Percentiles rank a stretch among this genome's conserved stretches.
Evolutionary conservation across 2,329 filamentous ascomycete genomes (phyloP).

Genomic region (Colletotrichum eremochloae): DNA sequence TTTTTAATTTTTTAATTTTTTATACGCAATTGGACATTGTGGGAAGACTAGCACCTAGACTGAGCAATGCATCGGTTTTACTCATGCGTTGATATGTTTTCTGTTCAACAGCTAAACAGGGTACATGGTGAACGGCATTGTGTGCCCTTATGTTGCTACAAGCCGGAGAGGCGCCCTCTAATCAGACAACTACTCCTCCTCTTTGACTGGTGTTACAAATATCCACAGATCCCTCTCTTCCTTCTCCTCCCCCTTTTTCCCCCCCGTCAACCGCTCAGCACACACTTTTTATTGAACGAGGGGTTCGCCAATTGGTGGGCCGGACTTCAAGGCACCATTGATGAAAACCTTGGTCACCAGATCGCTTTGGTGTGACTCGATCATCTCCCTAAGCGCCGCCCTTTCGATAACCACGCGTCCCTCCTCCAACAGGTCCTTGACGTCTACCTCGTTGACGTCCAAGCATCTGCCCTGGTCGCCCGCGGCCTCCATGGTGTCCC

Average conservation of each 20-base stretch:
- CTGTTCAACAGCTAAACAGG: neutral
- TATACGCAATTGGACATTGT: neutral
- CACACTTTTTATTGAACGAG: slow-evolving; percentile 14
- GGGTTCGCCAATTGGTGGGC: slow-evolving; percentile 53
- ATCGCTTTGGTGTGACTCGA: slow-evolving; percentile 80
- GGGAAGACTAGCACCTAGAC: neutral
- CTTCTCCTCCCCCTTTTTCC: neutral
- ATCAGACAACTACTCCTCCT: slow-evolving; percentile 31
- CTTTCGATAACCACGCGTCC: slow-evolving; percentile 90
- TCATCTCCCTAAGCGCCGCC: slow-evolving; percentile 80
- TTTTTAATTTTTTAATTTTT: neutral
- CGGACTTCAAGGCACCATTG: slow-evolving; percentile 53
- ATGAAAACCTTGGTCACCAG: slow-evolving; percentile 64
- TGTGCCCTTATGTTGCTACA: slow-evolving; percentile 41
- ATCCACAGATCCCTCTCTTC: slow-evolving; percentile 17
- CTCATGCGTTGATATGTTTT: neutral
- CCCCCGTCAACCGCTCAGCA: neutral
- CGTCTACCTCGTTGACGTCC: slow-evolving; percentile 84
- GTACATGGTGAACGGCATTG: slow-evolving; percentile 30
- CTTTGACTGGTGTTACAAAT: slow-evolving; percentile 37
- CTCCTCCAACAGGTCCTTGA: slow-evolving; percentile 92
- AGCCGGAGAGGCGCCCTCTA: slow-evolving; percentile 33
- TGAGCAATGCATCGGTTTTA: neutral
- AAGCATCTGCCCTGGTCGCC: slow-evolving; percentile 78
- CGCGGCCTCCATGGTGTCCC: slow-evolving; percentile 73